Percentiles rank a stretch among this genome's conserved stretches.
Evolutionary conservation across 2,329 filamentous ascomycete species (phyloP).

Genomic region (Volutella citrinella): DNA sequence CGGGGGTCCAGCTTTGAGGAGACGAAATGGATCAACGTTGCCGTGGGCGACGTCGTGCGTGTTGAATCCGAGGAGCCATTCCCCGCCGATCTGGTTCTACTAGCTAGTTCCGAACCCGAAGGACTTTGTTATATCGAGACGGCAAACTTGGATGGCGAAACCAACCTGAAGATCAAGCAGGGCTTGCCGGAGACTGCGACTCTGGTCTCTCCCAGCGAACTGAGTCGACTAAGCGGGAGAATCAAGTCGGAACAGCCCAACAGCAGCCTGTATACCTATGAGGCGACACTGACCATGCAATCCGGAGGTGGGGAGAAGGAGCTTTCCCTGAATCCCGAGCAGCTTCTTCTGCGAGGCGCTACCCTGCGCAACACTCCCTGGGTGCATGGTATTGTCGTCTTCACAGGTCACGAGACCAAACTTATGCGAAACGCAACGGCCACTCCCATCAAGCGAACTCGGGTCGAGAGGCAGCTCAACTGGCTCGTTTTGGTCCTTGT

Average conservation of each 20-base stretch:
- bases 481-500: slow-evolving; percentile 88
- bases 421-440: slow-evolving; percentile 98
- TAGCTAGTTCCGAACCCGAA: slow-evolving; percentile 95
- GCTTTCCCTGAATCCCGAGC: slow-evolving; percentile 83
- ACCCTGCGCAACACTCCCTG: slow-evolving; percentile 95
- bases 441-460: slow-evolving; percentile 94
- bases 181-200: slow-evolving; percentile 87
- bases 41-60: slow-evolving; percentile 87
- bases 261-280: slow-evolving; percentile 97
- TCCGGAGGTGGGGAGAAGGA: slow-evolving; percentile 91
- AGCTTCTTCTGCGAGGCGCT: slow-evolving; percentile 87
- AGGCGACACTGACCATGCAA: slow-evolving; percentile 90
- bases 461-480: slow-evolving; percentile 92
- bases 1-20: slow-evolving; percentile 82
- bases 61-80: slow-evolving; percentile 95
- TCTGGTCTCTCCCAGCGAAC: slow-evolving; percentile 80
- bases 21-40: slow-evolving; percentile 89
- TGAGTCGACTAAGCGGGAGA: slow-evolving; percentile 81
- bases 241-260: slow-evolving; percentile 96
- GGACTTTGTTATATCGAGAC: slow-evolving; percentile 98
- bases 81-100: slow-evolving; percentile 85
- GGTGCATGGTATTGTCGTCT: slow-evolving; percentile 95
- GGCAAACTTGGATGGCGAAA: slow-evolving; percentile 95
- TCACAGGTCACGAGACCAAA: slow-evolving; percentile 92
- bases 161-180: slow-evolving; percentile 98